Evolutionary conservation across 805 yeast species (phyloP), one percentile per base, ranked within the genome.

Genomic region (Saccharomyces eubayanus): DNA sequence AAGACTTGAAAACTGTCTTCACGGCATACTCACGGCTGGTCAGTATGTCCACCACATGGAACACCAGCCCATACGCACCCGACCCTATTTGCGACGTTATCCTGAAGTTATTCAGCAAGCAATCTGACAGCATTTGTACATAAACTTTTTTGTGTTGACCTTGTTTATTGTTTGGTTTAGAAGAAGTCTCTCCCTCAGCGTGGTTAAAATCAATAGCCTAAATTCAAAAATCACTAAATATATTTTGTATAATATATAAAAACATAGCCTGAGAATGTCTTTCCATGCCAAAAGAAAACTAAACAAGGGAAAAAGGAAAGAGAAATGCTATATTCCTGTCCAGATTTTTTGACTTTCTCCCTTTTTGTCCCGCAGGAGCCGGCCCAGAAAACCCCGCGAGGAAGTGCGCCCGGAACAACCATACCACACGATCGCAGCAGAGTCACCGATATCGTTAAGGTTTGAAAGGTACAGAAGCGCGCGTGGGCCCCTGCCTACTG

Each of bases 11-110:
- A 3, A 87, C 75, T 51, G 85, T 82, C 66, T 89, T 89, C 56
- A 90, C 80, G 1, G 96, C 96, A 61, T 74, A 83, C 21, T 73
- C 70, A 49, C 74, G 69, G 16, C 77, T 75, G 0, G 85, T 77
- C 46, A 60, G 63, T 21, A 75, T 58, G 64, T 89, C 85, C 55
- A 77, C 69, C 2, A 88, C 90, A 16, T 80, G 74, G 72, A 85
- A 88, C 6, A 89, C 92, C 31, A 85, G 74, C 4, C 96, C 96
- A 62, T 84, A 89, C 24, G 96, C 90, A 28, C 97, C 97, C 0
- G 92, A 79, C 6, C 96, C 96, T 10, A 64, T 48, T 40, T 66
- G 68, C 6, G 57, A 52, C 3, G 55, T 49, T 6, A 68, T 61
- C 48, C 57, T 59, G 51, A 55, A 65, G 51, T 68, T 66, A 53